Conservation (phyloP, 1,139 yeast species). For the Candida freyschussii region DNA sequence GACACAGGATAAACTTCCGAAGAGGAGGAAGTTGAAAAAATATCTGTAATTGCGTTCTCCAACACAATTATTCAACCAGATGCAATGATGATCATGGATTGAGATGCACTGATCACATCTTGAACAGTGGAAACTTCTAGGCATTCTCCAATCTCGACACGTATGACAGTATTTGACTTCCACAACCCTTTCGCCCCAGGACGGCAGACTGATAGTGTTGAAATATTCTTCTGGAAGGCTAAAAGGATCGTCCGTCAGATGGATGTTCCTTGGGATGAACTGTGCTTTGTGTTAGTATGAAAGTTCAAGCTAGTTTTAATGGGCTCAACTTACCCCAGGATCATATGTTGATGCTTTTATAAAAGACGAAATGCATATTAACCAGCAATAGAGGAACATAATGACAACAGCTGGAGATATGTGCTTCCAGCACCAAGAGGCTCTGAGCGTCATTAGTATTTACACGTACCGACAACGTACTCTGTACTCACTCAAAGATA, state of each 20-base stretch:
- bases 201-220: constrained; percentile 52
- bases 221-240: constrained; percentile 61
- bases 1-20: constrained; percentile 25
- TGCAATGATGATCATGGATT: constrained; percentile 74
- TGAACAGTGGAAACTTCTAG: constrained; percentile 67
- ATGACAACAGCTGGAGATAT: constrained; percentile 56
- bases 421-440: constrained; percentile 54
- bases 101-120: constrained; percentile 57
- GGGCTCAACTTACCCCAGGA: constrained; percentile 46
- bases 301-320: not conserved
- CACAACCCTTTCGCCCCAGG: constrained; percentile 31
- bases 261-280: constrained; percentile 62
- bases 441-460: constrained; percentile 22
- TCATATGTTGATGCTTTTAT: constrained; percentile 55
- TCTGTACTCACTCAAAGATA: constrained; percentile 35
- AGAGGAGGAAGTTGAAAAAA: constrained; percentile 45
- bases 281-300: constrained; percentile 1
- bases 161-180: constrained; percentile 52
- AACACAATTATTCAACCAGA: constrained; percentile 75
- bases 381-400: constrained; percentile 55
- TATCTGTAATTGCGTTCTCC: constrained; percentile 66
- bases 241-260: constrained; percentile 40
- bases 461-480: constrained; percentile 2
- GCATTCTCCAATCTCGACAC: constrained; percentile 66
- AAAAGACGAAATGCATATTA: constrained; percentile 42